phyloP scores from a whole-genome alignment of 1,284 basidiomycete species.

The Marasmius oreades region DNA sequence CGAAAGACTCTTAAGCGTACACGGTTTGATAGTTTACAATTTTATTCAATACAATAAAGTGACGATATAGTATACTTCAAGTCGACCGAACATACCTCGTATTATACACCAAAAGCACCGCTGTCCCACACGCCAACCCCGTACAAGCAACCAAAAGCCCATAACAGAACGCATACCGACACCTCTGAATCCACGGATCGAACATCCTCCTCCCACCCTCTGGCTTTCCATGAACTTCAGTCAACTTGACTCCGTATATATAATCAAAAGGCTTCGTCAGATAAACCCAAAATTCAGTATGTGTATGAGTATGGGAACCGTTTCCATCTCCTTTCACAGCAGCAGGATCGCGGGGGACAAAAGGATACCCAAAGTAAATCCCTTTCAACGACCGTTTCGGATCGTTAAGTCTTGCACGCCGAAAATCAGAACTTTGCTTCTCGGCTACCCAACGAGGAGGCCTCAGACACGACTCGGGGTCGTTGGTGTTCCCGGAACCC shows the following conservation, averaged over 20 bases:
- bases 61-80: too few relatives aligned
- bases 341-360: slow-evolving; percentile 33
- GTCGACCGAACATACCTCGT: slow-evolving; percentile 18
- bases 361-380: slow-evolving; percentile 45
- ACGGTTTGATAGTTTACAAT: too few relatives aligned
- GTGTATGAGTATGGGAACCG: too few relatives aligned
- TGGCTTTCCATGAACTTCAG: slow-evolving; percentile 36
- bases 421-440: slow-evolving; percentile 38
- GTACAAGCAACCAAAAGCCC: slow-evolving; percentile 31
- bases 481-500: background rate
- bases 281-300: slow-evolving; percentile 11
- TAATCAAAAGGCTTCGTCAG: slow-evolving; percentile 35
- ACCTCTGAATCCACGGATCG: slow-evolving; percentile 48
- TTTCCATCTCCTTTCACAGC: slow-evolving; percentile 10
- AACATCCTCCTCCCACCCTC: slow-evolving; percentile 41
- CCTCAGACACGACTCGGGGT: slow-evolving; percentile 17
- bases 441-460: slow-evolving; percentile 43
- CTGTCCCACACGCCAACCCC: slow-evolving; percentile 33
- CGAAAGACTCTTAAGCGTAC: too few relatives aligned
- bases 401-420: slow-evolving; percentile 38
- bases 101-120: slow-evolving; percentile 38
- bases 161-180: slow-evolving; percentile 44
- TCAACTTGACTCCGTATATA: slow-evolving; percentile 38
- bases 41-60: too few relatives aligned
- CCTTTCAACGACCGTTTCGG: slow-evolving; percentile 40